Evolutionary conservation across 2,329 filamentous ascomycete genomes (phyloP).

Genomic region (Fusarium denticulatum): DNA sequence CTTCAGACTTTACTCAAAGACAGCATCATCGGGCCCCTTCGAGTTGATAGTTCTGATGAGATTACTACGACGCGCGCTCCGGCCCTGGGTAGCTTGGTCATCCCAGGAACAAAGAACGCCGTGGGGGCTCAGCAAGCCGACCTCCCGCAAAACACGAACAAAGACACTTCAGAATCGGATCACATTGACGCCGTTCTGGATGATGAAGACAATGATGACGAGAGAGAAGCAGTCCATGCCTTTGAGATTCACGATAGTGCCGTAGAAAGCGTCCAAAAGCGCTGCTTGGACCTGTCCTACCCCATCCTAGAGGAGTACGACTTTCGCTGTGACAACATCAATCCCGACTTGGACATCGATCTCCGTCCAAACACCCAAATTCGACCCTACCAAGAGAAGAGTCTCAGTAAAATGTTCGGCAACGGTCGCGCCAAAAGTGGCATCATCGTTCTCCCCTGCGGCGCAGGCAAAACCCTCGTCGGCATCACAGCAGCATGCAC

Average conservation of each 20-base stretch:
- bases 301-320: slow-evolving; percentile 97
- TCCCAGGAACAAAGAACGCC: slow-evolving; percentile 93
- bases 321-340: slow-evolving; percentile 88
- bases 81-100: slow-evolving; percentile 86
- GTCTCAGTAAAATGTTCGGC: slow-evolving; percentile 98
- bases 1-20: slow-evolving; percentile 87
- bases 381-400: slow-evolving; percentile 95
- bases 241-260: slow-evolving; percentile 88
- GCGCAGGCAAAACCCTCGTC: slow-evolving; percentile 95
- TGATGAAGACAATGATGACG: slow-evolving; percentile 84
- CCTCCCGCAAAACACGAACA: slow-evolving; percentile 63
- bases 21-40: slow-evolving; percentile 79
- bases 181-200: not conserved
- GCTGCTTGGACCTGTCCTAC: slow-evolving; percentile 84
- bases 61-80: slow-evolving; percentile 81
- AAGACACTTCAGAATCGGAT: not conserved
- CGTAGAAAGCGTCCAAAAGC: slow-evolving; percentile 88
- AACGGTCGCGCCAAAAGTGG: slow-evolving; percentile 97
- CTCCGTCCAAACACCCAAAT: slow-evolving; percentile 89
- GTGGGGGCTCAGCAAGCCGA: slow-evolving; percentile 83
- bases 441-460: slow-evolving; percentile 96
- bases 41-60: slow-evolving; percentile 75
- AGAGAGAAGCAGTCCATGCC: slow-evolving; percentile 86
- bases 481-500: slow-evolving; percentile 99
- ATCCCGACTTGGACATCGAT: slow-evolving; percentile 93